Evolutionary conservation across 2,329 filamentous ascomycete species (phyloP), one percentile per base, ranked within the genome.

Genomic region (Dryadomyces quercivorus): DNA sequence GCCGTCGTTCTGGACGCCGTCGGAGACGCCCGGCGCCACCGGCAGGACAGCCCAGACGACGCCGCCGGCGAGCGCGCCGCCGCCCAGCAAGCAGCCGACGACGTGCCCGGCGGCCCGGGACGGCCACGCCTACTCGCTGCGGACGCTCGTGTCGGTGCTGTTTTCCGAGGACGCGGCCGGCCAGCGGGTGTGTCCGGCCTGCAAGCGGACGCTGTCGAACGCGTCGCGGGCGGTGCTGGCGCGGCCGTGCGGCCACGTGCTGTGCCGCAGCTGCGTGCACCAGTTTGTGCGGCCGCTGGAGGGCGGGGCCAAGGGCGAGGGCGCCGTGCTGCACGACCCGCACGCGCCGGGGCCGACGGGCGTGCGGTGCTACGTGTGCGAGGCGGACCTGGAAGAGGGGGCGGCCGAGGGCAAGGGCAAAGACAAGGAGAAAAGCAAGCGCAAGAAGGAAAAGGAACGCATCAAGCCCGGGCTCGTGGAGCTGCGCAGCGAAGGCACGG

Each of bases 1-100:
- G 0, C 88, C 89, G 0, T 94, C 89, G 0, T 97, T 97, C 70
- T 97, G 92, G 93, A 85, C 92, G 1, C 92, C 90, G 0, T 88
- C 86, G 0, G 78, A 92, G 55, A 94, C 87, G 0, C 89, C 89
- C 9, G 22, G 13, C 5, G 50, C 40, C 15, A 15, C 51, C 78
- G 76, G 42, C 78, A 78, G 49, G 71, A 74, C 50, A 5, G 26
- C 31, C 16, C 7, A 7, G n/a, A 12, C 44, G 20, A 46, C 44
- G 7, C 22, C 12, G 26, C 26, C 46, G 22, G 13, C 46, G 51
- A 26, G 18, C 10, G 21, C 15, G 20, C 44, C 12, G 2, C 47
- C 16, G 22, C 44, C 2, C 13, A 18, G 12, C 6, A 5, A 18
- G 4, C 20, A 10, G 34, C 34, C 12, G 38, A 42, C 38, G 16